Evolutionary conservation across 2,329 filamentous ascomycete genomes (phyloP), one percentile per base, ranked within the genome.

Genomic region (Dothideomycetidae sp.): DNA sequence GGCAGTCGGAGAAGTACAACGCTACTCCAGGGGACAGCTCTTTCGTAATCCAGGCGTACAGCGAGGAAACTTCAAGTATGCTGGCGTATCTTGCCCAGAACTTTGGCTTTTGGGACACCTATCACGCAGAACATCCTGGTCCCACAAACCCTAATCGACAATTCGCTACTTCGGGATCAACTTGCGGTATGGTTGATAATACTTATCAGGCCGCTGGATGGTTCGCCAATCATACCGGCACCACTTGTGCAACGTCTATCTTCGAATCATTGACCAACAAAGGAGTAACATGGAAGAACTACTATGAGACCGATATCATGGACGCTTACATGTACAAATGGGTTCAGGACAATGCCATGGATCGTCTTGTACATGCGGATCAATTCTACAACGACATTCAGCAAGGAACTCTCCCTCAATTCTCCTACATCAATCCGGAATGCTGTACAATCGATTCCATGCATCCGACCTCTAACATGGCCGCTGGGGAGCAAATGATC

Each of bases 401-500:
- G 31, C 29, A 42, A 11, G 49, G 50, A 26, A 50, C 45, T 7
- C 44, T 53, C 5, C 49, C 50, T 3, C 30, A 43, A 11, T 51
- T 53, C 39, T 43, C 40, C 10, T 51, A 50, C 40, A 46, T 50
- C 33, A 50, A 50, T 36, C 59, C 32, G 42, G 48, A 51, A 31
- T 52, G 47, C 39, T 50, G 49, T 32, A 43, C 43, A 19, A 39
- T 49, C 17, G 46, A 53, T 33, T 59, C 56, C 2, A 60, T 61
- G 55, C 58, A 61, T 41, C 58, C 58, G 2, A 54, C 51, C n/a
- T 54, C 50, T 33, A 56, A 54, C 37, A 34, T 23, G 36, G 41
- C 38, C 29, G 41, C 2, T 18, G 41, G 41, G 28, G 37, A 37
- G 26, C 81, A 82, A 50, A 80, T 67, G 44, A 70, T 69, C 44